A percentile compares a stretch with the other conserved stretches of the same genome.
Evolutionary conservation across 768 basidiomycete genomes (phyloP).

Genomic region (Coprinopsis marcescibilis): DNA sequence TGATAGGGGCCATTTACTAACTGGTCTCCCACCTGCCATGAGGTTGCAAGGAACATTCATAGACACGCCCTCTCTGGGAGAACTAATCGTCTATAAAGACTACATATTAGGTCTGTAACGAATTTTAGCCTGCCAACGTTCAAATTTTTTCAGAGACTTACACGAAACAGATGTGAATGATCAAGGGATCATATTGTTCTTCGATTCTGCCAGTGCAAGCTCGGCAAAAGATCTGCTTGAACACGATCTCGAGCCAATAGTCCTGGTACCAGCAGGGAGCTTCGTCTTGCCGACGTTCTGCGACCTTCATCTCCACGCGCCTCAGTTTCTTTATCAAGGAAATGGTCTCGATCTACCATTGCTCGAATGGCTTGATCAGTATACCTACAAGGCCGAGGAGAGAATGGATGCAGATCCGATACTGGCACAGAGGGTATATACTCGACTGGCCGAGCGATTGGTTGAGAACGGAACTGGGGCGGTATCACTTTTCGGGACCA

Average conservation of each 20-base stretch:
- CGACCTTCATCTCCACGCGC: conserved; percentile 83
- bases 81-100: conserved; percentile 51
- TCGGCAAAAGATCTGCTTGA: conserved; percentile 24
- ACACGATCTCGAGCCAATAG: conserved; percentile 15
- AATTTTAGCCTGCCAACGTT: conserved; percentile 1
- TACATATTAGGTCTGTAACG: conserved; percentile 57
- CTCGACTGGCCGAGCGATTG: conserved; percentile 57
- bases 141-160: too few species aligned
- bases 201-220: conserved; percentile 34
- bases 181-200: conserved; percentile 47
- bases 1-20: too few species aligned
- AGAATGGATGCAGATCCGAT: conserved; percentile 54
- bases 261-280: conserved; percentile 40
- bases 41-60: conserved; percentile 50
- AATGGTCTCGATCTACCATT: conserved; percentile 80
- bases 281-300: conserved; percentile 78
- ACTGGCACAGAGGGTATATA: conserved; percentile 66
- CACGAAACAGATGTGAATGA: too few species aligned
- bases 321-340: conserved; percentile 86
- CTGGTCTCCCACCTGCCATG: too few species aligned
- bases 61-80: conserved; percentile 47
- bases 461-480: conserved; percentile 72
- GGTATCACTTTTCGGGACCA: conserved; percentile 78
- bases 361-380: conserved; percentile 79
- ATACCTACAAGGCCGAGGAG: conserved; percentile 81